These are phyloP conservation scores for Auricularia cornea DNA, from an alignment of 768 basidiomycete species.

Conservation along the genomic window DNA sequence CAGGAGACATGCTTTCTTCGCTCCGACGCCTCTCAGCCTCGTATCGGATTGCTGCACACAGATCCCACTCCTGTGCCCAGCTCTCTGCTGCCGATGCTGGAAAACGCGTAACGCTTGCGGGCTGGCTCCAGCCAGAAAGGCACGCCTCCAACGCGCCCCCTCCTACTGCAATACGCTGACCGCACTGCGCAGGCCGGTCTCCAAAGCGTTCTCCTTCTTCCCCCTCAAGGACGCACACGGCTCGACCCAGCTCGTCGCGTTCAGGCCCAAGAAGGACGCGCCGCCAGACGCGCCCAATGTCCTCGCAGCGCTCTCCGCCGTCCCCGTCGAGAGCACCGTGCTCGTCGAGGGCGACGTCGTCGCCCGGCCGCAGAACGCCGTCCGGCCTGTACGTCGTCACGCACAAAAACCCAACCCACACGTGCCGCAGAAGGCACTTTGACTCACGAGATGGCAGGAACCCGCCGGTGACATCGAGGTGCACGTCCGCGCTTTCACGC, in stretches of 20 bases:
- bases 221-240: constrained; percentile 74
- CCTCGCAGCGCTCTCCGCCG: constrained; percentile 41
- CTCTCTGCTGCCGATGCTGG: constrained; percentile 47
- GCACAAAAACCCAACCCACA: constrained; percentile 9
- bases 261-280: constrained; percentile 30
- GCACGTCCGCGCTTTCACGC: constrained; percentile 52
- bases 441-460: constrained; percentile 36
- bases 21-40: neutral
- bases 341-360: constrained; percentile 67
- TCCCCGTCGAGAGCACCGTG: constrained; percentile 74
- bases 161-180: too few relatives aligned
- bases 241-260: constrained; percentile 66
- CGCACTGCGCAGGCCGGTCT: constrained; percentile 48
- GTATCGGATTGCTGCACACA: neutral
- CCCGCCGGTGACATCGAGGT: constrained; percentile 76
- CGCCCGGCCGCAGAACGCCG: constrained; percentile 51
- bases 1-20: neutral
- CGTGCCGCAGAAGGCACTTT: constrained; percentile 26
- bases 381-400: constrained; percentile 20
- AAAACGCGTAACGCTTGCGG: constrained; percentile 57
- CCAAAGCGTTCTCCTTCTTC: constrained; percentile 72
- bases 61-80: constrained; percentile 48
- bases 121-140: constrained; percentile 80
- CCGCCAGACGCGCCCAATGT: constrained; percentile 17
- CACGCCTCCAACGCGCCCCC: constrained; percentile 41